Base-by-base conservation (phyloP, 495 filamentous ascomycete genomes). In the Aspergillus incahuasiensis region DNA sequence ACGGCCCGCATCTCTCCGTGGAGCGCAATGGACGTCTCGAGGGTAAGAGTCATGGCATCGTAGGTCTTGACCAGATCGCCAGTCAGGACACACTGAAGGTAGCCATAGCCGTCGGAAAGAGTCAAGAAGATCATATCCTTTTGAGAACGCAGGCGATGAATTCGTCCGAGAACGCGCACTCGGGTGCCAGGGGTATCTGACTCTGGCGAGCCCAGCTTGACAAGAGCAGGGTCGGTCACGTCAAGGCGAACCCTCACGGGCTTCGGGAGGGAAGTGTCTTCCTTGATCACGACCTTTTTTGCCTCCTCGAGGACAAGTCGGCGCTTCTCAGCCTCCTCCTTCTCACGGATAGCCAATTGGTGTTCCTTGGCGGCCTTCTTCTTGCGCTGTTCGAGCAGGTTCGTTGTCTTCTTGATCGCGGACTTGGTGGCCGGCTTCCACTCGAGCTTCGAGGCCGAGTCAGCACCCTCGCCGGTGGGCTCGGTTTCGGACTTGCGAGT, bases 121-220 rank as follows among this genome's bases (percentile, higher is more conserved):
- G 86, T 92, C 59, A 97, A 74, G 72, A 98, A 98, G 41, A 91
- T 84, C 41, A 89, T 81, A 58, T 88, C 86, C 76, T 95, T 96
- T 73, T 97, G 94, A 45, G 78, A 76, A 46, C 91, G 83, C 61
- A 94, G 72, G 39, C 91, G 82, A 73, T 96, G 91, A 32, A 97
- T 88, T 56, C 94, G 81, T 32, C 94, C 94, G 48, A 85, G 82
- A 41, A 97, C 88, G 61, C 85, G 84, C 28, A 97, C 90, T 35
- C 91, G 78, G 13, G 87, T 87, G 35, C 90, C 89, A 60, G 83
- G 83, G 46, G 74, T 76, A 43, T 79, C 75, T 44, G 72, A 69
- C 47, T 59, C 73, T 52, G 71, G 58, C 6, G 68, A 56, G 64
- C 86, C 84, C 58, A 96, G 76, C 69, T 83, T 83, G 55, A 92